A percentile compares a stretch with the other conserved stretches of the same genome.
Conservation (phyloP, 768 basidiomycete genomes). For the Phallus indusiatus region DNA sequence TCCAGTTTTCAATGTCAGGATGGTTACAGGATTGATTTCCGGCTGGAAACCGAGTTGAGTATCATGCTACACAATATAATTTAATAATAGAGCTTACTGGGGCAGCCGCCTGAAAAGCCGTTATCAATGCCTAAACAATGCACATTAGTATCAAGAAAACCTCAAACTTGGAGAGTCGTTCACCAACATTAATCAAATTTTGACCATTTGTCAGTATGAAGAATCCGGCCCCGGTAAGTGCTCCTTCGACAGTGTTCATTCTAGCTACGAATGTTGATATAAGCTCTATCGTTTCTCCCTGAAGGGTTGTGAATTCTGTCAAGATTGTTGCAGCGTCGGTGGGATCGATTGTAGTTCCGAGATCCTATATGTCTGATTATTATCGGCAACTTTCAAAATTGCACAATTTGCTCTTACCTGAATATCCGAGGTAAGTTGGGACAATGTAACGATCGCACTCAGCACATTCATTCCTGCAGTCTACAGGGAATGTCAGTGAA, state of each 20-base stretch:
- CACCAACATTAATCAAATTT: background rate
- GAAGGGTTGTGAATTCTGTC: background rate
- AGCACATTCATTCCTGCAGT: background rate
- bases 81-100: background rate
- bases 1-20: background rate
- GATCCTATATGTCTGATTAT: background rate
- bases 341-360: background rate
- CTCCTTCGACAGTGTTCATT: background rate
- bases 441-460: background rate
- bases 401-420: background rate
- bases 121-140: background rate
- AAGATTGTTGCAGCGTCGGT: background rate
- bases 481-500: background rate
- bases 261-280: background rate
- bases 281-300: background rate
- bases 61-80: background rate
- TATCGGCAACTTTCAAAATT: background rate
- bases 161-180: background rate
- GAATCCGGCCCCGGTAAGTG: background rate
- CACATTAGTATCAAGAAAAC: background rate
- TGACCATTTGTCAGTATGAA: background rate
- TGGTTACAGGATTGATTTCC: background rate
- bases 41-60: background rate
- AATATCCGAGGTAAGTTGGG: background rate
- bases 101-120: background rate